These are phyloP conservation scores for Leccinum subgranulosum DNA, from an alignment of 768 basidiomycete species.

Conservation along the genomic window DNA sequence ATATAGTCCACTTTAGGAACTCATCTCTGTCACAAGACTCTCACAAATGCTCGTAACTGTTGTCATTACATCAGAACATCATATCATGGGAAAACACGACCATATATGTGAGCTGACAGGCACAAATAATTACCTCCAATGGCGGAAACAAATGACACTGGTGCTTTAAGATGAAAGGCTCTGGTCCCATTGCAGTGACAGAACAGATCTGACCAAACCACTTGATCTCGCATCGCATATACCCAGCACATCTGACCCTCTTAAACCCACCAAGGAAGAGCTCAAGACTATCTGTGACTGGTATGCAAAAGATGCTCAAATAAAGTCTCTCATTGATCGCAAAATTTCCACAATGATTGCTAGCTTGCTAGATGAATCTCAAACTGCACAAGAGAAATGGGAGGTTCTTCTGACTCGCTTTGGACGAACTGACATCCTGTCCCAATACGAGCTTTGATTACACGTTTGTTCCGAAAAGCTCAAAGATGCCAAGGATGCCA, in stretches of 20 bases:
- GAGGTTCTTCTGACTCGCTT: rapidly evolving
- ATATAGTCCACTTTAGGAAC: background rate
- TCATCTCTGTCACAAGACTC: background rate
- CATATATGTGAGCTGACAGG: background rate
- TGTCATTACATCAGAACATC: background rate
- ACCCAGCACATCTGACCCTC: rapidly evolving
- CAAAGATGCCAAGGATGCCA: background rate
- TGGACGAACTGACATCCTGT: rapidly evolving
- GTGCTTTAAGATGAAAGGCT: background rate
- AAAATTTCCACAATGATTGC: background rate
- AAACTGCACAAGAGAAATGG: background rate
- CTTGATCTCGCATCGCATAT: background rate
- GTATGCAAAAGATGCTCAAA: background rate
- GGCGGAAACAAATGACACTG: background rate
- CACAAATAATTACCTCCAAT: background rate
- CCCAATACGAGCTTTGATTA: background rate
- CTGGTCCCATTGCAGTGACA: background rate
- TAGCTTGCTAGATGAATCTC: rapidly evolving
- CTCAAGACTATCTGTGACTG: background rate
- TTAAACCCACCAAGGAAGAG: background rate
- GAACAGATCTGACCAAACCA: background rate
- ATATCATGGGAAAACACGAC: background rate
- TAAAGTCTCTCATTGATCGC: background rate
- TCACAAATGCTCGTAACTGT: background rate
- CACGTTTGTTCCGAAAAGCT: background rate